These are phyloP conservation scores for Fimicolochytrium jonesii DNA, from an alignment of 192 early-diverging fungal genomes.

Conservation along the genomic window DNA sequence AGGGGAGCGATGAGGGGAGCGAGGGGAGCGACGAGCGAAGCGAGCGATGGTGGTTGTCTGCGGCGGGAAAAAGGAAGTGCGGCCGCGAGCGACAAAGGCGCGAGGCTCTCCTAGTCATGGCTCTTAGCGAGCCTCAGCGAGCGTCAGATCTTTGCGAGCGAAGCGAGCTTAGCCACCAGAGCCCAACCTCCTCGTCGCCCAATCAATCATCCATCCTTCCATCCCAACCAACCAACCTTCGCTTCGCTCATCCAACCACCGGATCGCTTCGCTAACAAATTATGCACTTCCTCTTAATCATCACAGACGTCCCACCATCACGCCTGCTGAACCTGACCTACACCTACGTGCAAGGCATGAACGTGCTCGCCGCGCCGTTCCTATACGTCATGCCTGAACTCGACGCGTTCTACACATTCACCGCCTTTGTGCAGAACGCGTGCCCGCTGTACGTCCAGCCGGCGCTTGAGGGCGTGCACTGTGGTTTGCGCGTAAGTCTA, in stretches of 20 bases:
- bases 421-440: conserved; percentile 78
- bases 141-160: too few relatives aligned
- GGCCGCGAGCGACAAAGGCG: background rate
- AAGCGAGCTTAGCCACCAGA: background rate
- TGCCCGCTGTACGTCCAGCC: conserved; percentile 94
- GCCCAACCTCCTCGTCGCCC: too few relatives aligned
- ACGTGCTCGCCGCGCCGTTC: conserved; percentile 87
- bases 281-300: too few relatives aligned
- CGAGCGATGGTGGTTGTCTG: too few relatives aligned
- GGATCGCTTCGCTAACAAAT: too few relatives aligned
- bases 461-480: conserved; percentile 83
- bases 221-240: too few relatives aligned
- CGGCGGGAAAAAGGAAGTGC: too few relatives aligned
- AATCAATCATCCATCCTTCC: too few relatives aligned
- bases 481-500: conserved; percentile 69
- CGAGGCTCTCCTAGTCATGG: background rate
- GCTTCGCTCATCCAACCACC: too few relatives aligned
- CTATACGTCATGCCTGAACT: conserved; percentile 88
- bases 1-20: background rate
- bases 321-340: conserved; percentile 52
- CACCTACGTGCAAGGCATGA: conserved; percentile 94
- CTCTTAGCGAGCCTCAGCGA: too few relatives aligned
- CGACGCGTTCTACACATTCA: conserved; percentile 84
- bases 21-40: too few relatives aligned
- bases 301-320: conserved; percentile 40